Evolutionary conservation across 371 early-diverging fungal species (phyloP).

Genomic region (Mucor indicus): DNA sequence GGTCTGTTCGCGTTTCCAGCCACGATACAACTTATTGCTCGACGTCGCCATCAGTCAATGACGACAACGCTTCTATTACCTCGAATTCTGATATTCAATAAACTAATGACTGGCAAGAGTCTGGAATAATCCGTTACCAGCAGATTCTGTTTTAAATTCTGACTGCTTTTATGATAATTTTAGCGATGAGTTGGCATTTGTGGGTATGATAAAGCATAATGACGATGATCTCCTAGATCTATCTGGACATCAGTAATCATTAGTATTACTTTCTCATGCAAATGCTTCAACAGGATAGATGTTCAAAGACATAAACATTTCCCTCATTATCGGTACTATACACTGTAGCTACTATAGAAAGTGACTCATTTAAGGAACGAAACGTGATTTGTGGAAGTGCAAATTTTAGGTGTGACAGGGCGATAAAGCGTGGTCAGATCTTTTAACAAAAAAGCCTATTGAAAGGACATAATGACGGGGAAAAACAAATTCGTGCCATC

Average conservation of each 20-base stretch:
- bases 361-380: too few relatives aligned
- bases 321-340: slow-evolving; percentile 3
- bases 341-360: too few relatives aligned
- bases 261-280: slow-evolving; percentile 10
- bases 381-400: too few relatives aligned
- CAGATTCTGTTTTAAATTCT: slow-evolving; percentile 14
- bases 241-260: slow-evolving; percentile 13
- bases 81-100: slow-evolving; percentile 14
- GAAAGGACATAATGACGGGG: too few relatives aligned
- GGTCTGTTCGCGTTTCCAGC: slow-evolving; percentile 10
- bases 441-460: too few relatives aligned
- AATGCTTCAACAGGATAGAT: slow-evolving; percentile 13
- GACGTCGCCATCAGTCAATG: slow-evolving; percentile 11
- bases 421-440: too few relatives aligned
- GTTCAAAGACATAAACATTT: slow-evolving; percentile 15
- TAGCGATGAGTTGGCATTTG: slow-evolving; percentile 11
- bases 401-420: too few relatives aligned
- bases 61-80: slow-evolving; percentile 8
- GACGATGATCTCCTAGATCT: slow-evolving; percentile 15
- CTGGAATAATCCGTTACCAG: slow-evolving; percentile 9
- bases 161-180: slow-evolving; percentile 11
- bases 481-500: too few relatives aligned
- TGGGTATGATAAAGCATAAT: slow-evolving; percentile 10
- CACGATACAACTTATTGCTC: slow-evolving; percentile 12
- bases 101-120: slow-evolving; percentile 13